Evolutionary conservation across 2,329 filamentous ascomycete genomes (phyloP).

Genomic region (Fusarium floridanum): DNA sequence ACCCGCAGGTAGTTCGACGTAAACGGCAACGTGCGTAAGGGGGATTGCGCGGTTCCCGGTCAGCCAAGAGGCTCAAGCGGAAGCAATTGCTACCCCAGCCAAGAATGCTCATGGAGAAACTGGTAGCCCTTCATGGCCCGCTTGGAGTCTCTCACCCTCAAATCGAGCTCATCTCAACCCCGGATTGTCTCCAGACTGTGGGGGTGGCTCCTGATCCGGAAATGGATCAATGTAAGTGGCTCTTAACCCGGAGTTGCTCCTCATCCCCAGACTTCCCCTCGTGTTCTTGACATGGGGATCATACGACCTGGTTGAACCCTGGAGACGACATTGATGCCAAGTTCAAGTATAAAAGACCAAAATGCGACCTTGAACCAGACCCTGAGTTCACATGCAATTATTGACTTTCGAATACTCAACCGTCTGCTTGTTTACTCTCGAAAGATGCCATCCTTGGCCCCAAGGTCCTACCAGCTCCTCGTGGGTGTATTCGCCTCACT

Average conservation of each 20-base stretch:
- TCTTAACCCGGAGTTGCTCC: background rate
- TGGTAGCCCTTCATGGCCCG: background rate
- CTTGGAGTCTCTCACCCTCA: background rate
- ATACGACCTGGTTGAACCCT: background rate
- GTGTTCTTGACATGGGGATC: background rate
- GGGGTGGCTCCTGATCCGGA: background rate
- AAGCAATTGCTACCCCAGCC: background rate
- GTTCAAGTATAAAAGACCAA: background rate
- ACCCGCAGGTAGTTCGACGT: background rate
- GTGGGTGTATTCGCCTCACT: slow-evolving; percentile 68
- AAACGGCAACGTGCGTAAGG: background rate
- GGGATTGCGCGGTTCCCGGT: background rate
- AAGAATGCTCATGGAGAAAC: background rate
- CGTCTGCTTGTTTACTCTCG: background rate
- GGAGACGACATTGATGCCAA: background rate
- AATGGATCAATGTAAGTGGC: background rate
- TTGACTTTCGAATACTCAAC: background rate
- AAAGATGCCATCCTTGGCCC: slow-evolving; percentile 34
- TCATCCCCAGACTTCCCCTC: background rate
- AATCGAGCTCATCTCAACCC: background rate
- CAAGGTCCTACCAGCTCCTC: slow-evolving; percentile 63
- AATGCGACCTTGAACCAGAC: background rate
- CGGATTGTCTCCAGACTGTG: background rate
- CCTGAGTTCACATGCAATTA: background rate
- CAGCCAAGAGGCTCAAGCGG: background rate